Percentiles rank a stretch among this genome's conserved stretches.
These are phyloP conservation scores for Chaetoscypha palmicola DNA, from an alignment of 2,329 filamentous ascomycete species.

Conservation along the genomic window DNA sequence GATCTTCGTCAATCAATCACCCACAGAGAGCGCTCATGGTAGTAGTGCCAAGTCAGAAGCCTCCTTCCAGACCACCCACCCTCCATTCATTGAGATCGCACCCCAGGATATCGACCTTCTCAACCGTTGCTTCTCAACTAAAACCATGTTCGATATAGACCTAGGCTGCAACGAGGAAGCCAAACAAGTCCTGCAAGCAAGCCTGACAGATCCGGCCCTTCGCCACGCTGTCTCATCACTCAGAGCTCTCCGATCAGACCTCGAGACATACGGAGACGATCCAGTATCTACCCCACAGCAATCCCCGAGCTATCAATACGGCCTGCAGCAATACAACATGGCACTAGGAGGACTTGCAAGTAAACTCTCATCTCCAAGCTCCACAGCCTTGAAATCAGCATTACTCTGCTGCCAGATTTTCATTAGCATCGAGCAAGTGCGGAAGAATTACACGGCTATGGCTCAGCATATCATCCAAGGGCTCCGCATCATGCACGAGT, in stretches of 20 bases:
- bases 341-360: constrained; percentile 36
- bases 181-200: constrained; percentile 35
- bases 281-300: constrained; percentile 26
- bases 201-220: constrained; percentile 32
- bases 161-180: constrained; percentile 35
- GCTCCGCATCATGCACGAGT: constrained; percentile 38
- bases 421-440: constrained; percentile 41
- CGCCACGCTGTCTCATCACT: constrained; percentile 37
- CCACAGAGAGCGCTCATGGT: constrained; percentile 17
- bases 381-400: constrained; percentile 32
- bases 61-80: constrained; percentile 17
- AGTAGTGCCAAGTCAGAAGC: constrained; percentile 18
- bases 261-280: constrained; percentile 31
- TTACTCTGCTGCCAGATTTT: constrained; percentile 41
- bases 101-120: constrained; percentile 32
- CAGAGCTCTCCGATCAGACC: constrained; percentile 34
- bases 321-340: constrained; percentile 37
- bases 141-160: constrained; percentile 36
- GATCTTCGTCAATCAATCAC: constrained; percentile 22
- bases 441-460: constrained; percentile 36
- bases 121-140: constrained; percentile 36
- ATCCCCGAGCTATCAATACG: constrained; percentile 31
- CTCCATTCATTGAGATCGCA: constrained; percentile 21
- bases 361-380: constrained; percentile 31
- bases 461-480: constrained; percentile 38